These are phyloP conservation scores for Pleoardoris graminearum DNA, from an alignment of 2,329 filamentous ascomycete genomes.

Conservation along the genomic window DNA sequence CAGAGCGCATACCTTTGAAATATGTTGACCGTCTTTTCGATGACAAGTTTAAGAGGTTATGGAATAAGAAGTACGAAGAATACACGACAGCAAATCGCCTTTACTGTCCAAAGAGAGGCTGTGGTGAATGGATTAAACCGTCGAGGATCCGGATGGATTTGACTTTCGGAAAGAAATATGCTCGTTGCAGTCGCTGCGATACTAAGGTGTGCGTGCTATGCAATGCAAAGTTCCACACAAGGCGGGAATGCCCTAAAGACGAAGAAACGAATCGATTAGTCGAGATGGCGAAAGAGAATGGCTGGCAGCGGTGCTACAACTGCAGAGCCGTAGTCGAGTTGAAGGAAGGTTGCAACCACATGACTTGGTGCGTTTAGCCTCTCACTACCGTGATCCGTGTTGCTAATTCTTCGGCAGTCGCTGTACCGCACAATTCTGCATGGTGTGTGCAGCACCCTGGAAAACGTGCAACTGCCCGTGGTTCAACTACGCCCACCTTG, in stretches of 20 bases:
- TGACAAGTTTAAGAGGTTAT: slow-evolving; percentile 71
- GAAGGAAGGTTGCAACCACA: slow-evolving; percentile 83
- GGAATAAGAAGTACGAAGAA: slow-evolving; percentile 81
- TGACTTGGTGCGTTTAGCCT: slow-evolving; percentile 69
- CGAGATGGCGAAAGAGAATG: slow-evolving; percentile 65
- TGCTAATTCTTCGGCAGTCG: slow-evolving; percentile 54
- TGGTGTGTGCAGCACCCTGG: slow-evolving; percentile 81
- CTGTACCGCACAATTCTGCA: slow-evolving; percentile 84
- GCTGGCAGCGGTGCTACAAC: slow-evolving; percentile 75
- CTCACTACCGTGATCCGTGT: slow-evolving; percentile 9
- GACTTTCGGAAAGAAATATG: slow-evolving; percentile 61
- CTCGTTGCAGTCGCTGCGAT: slow-evolving; percentile 70
- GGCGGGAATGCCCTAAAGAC: slow-evolving; percentile 71
- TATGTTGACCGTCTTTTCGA: slow-evolving; percentile 78
- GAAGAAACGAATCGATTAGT: slow-evolving; percentile 67
- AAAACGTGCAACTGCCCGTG: slow-evolving; percentile 81
- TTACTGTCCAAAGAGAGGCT: slow-evolving; percentile 74
- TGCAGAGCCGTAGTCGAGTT: slow-evolving; percentile 77
- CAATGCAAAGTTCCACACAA: slow-evolving; percentile 71
- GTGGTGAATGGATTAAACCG: slow-evolving; percentile 80
- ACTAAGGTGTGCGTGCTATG: slow-evolving; percentile 76
- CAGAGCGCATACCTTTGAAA: slow-evolving; percentile 72
- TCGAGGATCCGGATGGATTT: slow-evolving; percentile 63
- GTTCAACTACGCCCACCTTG: slow-evolving; percentile 65
- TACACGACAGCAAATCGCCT: slow-evolving; percentile 73